phyloP scores from a whole-genome alignment of 176 grass and related monocot species.

The Alopecurus myosuroides region DNA sequence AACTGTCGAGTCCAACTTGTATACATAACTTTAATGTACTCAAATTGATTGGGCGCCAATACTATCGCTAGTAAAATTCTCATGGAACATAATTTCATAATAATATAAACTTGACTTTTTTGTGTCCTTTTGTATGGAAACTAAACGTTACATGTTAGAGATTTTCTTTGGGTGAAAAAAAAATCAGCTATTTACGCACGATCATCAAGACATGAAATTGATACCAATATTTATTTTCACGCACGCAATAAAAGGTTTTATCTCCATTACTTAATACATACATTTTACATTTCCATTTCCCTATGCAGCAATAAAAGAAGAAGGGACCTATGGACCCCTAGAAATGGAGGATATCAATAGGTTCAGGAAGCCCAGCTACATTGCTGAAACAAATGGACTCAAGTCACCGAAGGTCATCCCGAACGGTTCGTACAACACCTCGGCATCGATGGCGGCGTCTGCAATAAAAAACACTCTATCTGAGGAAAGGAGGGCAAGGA shows the following conservation, averaged over 20 bases:
- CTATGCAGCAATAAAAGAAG: background rate
- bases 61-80: background rate
- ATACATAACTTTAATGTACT: no score
- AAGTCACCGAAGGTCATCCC: background rate
- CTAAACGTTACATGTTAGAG: background rate
- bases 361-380: background rate
- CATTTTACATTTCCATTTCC: background rate
- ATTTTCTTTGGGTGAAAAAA: background rate
- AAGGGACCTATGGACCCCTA: background rate
- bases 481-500: background rate
- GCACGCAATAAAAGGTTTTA: background rate
- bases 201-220: no score
- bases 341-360: background rate
- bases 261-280: background rate
- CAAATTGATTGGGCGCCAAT: no score
- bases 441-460: accelerated
- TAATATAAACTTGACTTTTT: no score
- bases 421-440: background rate
- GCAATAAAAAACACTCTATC: background rate
- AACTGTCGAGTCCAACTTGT: background rate
- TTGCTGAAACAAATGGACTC: no score
- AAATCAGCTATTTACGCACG: no score
- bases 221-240: background rate
- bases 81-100: no score
- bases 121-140: background rate